These are phyloP conservation scores for Chiua virens DNA, from an alignment of 768 basidiomycete species.

Conservation along the genomic window DNA sequence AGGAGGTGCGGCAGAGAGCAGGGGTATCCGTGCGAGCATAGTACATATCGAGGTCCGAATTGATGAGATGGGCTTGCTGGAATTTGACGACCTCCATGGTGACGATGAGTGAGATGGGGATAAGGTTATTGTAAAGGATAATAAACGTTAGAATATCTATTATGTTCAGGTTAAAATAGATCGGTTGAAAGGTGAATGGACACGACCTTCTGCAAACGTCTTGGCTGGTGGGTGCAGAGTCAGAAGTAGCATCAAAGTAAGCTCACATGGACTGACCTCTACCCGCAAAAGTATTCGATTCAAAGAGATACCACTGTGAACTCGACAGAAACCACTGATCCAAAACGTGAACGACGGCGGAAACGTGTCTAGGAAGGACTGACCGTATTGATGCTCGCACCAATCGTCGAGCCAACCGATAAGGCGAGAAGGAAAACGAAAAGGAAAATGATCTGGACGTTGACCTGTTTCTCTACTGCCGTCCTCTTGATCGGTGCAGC, in stretches of 20 bases:
- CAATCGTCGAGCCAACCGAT: constrained; percentile 89
- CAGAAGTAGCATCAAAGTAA: neutral
- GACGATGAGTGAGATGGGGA: constrained; percentile 98
- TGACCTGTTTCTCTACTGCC: constrained; percentile 94
- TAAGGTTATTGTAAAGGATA: constrained; percentile 98
- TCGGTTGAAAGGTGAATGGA: neutral
- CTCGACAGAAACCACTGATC: constrained; percentile 79
- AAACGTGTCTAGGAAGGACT: constrained; percentile 19
- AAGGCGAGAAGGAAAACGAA: constrained; percentile 86
- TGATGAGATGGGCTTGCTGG: constrained; percentile 96
- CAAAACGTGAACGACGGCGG: neutral
- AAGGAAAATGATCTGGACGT: constrained; percentile 92
- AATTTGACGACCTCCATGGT: constrained; percentile 99
- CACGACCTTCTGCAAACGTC: constrained; percentile 79
- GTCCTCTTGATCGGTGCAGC: constrained; percentile 97
- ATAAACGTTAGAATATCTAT: constrained; percentile 96
- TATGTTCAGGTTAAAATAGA: constrained; percentile 6
- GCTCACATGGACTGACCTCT: constrained; percentile 48
- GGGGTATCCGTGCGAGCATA: constrained; percentile 93
- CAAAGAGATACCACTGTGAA: constrained; percentile 88
- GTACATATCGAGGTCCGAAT: constrained; percentile 98
- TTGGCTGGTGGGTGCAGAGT: constrained; percentile 47
- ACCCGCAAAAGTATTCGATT: constrained; percentile 56
- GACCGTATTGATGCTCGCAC: constrained; percentile 82
- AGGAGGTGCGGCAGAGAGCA: constrained; percentile 95